Base-by-base conservation (phyloP, 1,284 basidiomycete species). In the Phellopilus nigrolimitatus region DNA sequence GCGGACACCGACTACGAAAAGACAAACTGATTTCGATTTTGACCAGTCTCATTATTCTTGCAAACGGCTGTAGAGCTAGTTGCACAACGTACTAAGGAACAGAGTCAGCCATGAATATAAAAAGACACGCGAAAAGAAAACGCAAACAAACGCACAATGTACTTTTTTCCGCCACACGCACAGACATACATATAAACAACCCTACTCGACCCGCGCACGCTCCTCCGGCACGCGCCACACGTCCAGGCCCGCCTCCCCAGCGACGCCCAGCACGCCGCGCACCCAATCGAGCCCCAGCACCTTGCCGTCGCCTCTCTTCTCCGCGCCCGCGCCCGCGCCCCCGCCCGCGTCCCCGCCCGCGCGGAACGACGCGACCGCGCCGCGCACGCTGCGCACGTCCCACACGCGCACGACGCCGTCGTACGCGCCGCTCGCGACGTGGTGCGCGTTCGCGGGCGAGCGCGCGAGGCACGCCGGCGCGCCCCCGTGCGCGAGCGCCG, bases 331-430 rank as follows among this genome's bases (percentile, higher is more conserved):
- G 55, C 12, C 71, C 74, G 3, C 79, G 75, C n/a, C n/a, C n/a
- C n/a, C n/a, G n/a, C n/a, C n/a, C n/a, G n/a, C n/a, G n/a, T n/a
- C n/a, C n/a, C n/a, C 79, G 75, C 78, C 78, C 82, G 24, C 40
- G 41, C 73, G 76, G 66, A 95, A 91, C 54, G 74, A 79, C 59
- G 84, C 73, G 64, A 90, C 71, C 0, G 84, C 76, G 8, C 71
- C 67, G 59, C 80, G 80, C 13, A 73, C 69, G 59, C 84, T 88
- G 1, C 92, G 75, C 24, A 92, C 68, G 66, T 97, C 94, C 92
- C 92, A 97, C 15, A 97, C 71, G 22, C 91, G 78, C 2, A 88
- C 82, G 0, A 83, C 71, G 30, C 91, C 90, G 56, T 93, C 89
- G 64, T 94, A 93, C 0, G 85, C 83, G 1, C 90, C 93, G 0